Evolutionary conservation across 305 asterid species (phyloP), one percentile per base, ranked within the genome.

Genomic region (Fraxinus baroniana): DNA sequence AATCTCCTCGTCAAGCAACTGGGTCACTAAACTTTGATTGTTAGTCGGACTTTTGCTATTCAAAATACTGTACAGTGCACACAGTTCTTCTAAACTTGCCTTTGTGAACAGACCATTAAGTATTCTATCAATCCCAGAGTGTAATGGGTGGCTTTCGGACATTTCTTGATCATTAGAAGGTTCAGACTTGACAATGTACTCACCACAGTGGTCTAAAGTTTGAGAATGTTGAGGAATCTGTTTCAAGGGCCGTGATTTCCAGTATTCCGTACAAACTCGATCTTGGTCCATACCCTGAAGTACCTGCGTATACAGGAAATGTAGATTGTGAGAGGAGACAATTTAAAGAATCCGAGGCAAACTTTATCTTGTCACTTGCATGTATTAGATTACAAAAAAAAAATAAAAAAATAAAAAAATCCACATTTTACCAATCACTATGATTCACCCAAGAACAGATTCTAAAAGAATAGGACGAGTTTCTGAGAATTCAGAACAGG

Each of bases 211-310:
- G 74, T 82, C 88, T 55, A 75, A 85, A 20, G 82, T 73, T 74
- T 81, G 86, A 62, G 86, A 49, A 46, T 87, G 91, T 64, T 78
- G 84, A 15, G 93, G 90, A 74, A 88, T 89, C 83, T 87, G 94
- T 90, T 87, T 85, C 24, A 86, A 83, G 17, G 96, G 95, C 89
- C 94, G 89, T 9, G 98, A 91, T 84, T 88, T 91, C 99, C 99
- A 96, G 88, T 93, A 93, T 76, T 90, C 92, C 1, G 82, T 76
- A 80, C 97, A 93, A 28, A 91, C 88, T 55, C 88, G 90, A 83
- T 84, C 86, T 79, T 77, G 86, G 84, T 95, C 99, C 97, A 90
- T 90, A 52, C 89, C 90, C 87, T 94, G 94, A 81, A 96, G 93
- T 79, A 57, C 95, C 99, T 96, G 89, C 36, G 15, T 55, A 83